Base-by-base conservation (phyloP, 345 rosid species). In the Turritis glabra region DNA sequence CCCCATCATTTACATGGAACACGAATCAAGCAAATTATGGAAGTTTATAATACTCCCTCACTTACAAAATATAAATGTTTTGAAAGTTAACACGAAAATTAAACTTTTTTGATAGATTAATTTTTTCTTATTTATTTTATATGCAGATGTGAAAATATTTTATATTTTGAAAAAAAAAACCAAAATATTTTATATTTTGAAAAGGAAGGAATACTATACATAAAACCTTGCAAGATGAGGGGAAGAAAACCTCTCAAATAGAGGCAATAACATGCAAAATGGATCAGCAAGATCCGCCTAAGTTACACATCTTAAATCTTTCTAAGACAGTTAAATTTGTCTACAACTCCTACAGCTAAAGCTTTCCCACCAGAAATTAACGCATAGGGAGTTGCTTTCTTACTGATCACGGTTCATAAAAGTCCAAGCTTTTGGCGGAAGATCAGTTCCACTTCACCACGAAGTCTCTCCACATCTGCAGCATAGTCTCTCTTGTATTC, bases 401-500 rank as follows among this genome's bases (percentile, higher is more conserved):
- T 61, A 54, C 71, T 76, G 58, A 44, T 58, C 30, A 23, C 19
- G 73, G 50, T 65, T 80, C 78, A 69, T 66, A 85, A 88, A 81
- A 67, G 68, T 70, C 82, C 86, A 64, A 86, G 85, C 79, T 89
- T 92, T 56, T 51, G 68, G 54, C 75, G 82, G 77, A 88, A 89
- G 64, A 82, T 72, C 29, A 72, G 76, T 64, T 92, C 91, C 48
- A 89, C 97, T 83, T 95, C 97, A 44, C 64, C 69, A 8, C 93
- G 85, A 41, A 95, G 89, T 77, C 40, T 76, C 78, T 95, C 92
- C 51, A 89, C 79, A 58, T 90, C 98, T 54, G 44, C 69, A 1
- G 84, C 91, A 74, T 83, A 90, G 76, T 90, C 99, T 65, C 84
- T 82, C 53, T 22, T 83, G 82, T 80, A 18, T 76, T 92, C 96